Evolutionary conservation across 192 early-diverging fungal species (phyloP).

Genomic region (Backusella morwellensis): DNA sequence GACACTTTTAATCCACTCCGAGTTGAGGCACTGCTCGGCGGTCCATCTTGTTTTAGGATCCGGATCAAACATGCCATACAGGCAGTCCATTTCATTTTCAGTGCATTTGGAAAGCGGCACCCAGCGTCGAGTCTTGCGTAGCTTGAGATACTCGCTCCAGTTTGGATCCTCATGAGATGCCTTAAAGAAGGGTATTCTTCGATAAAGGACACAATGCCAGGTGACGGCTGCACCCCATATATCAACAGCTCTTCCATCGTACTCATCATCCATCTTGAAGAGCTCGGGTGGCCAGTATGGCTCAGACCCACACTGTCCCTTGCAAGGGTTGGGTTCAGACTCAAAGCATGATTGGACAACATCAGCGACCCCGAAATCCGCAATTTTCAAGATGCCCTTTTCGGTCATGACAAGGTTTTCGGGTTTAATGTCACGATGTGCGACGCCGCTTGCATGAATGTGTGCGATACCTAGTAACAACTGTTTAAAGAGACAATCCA

Average conservation of each 20-base stretch:
- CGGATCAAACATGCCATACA: slow-evolving; percentile 84
- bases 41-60: slow-evolving; percentile 66
- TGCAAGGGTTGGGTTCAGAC: slow-evolving; percentile 60
- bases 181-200: slow-evolving; percentile 67
- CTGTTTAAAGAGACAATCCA: slow-evolving; percentile 94
- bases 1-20: slow-evolving; percentile 77
- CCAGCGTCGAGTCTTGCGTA: slow-evolving; percentile 43
- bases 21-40: slow-evolving; percentile 66
- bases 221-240: slow-evolving; percentile 93
- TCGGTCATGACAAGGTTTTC: slow-evolving; percentile 88
- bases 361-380: slow-evolving; percentile 96
- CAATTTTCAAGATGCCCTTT: slow-evolving; percentile 83
- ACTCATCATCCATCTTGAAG: slow-evolving; percentile 57
- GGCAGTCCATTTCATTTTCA: slow-evolving; percentile 58
- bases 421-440: slow-evolving; percentile 82
- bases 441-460: slow-evolving; percentile 90
- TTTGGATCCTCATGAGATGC: slow-evolving; percentile 63
- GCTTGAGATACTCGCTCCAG: slow-evolving; percentile 58
- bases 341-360: slow-evolving; percentile 88
- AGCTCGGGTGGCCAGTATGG: slow-evolving; percentile 97
- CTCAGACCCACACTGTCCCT: slow-evolving; percentile 86
- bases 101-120: slow-evolving; percentile 75
- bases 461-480: slow-evolving; percentile 84
- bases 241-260: slow-evolving; percentile 87
- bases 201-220: slow-evolving; percentile 77